Evolutionary conservation across 2,329 filamentous ascomycete genomes (phyloP), one percentile per base, ranked within the genome.

Genomic region (Bipolaris zeicola): DNA sequence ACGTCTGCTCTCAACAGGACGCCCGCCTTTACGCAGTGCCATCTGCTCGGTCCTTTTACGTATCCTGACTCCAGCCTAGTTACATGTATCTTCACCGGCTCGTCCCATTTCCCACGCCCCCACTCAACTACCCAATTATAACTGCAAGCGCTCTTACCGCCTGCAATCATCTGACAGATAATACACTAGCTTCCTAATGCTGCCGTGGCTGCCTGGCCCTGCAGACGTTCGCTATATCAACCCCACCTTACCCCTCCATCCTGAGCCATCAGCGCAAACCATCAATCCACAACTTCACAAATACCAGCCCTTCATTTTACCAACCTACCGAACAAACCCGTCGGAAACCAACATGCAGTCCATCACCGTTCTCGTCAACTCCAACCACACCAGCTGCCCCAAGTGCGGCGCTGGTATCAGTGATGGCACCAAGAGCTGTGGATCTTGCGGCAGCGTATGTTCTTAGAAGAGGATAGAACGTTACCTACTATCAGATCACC

Each of bases 341-440:
- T 34, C 11, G 8, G 18, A 31, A 31, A 45, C n/a, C 60, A 66
- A 64, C 4, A 75, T 73, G 70, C 65, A 73, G 51, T 61, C 63
- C 50, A 60, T 64, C 39, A 65, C 56, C 44, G 50, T 61, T 28
- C 68, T 71, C 50, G 66, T 75, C 62, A 62, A 76, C 63, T 58
- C 42, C 48, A 70, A 76, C 66, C 63, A 75, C 66, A 65, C 48
- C 61, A 54, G 59, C 61, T 77, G 76, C 71, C 76, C 76, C 58
- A 77, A 77, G 66, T 77, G 76, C 62, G 72, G 73, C 55, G 71
- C 73, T 6, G 54, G 47, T 36, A 73, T 72, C 55, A 59, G 50
- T 37, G 69, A 64, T 41, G 73, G 64, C 6, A 60, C 54, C 47
- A 77, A 77, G 69, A 74, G 67, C 10, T 77, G 76, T 58, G 53